Base-by-base conservation (phyloP, 2,329 filamentous ascomycete genomes). In the Phialophora expanda region DNA sequence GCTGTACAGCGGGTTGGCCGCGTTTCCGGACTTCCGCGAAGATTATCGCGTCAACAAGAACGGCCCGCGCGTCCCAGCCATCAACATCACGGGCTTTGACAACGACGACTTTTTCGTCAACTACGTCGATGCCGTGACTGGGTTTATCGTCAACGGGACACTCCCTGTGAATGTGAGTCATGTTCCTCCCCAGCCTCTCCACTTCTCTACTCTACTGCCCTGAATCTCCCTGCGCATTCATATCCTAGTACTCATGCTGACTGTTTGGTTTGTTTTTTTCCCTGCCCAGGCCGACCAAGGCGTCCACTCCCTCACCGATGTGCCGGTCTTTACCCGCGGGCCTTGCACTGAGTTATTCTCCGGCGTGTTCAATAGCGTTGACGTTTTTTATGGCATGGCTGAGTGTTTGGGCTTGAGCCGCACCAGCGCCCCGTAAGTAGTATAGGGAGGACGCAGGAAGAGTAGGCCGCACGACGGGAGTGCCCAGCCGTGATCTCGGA, bases 301-400 rank as follows among this genome's bases (percentile, higher is more conserved):
- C 57, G 90, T 92, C 20, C 90, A 93, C 80, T 90, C 87, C 26
- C 80, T 93, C 68, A 93, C 90, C 0, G 90, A 93, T 72, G 90
- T 93, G 34, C 88, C 90, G 1, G 89, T 95, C 22, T 94, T 90
- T 73, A 89, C 90, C 1, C 85, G 86, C 81, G 91, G 91, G 0
- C 91, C 91, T 5, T 94, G 91, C 79, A 89, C 92, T 76, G 88
- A 91, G 73, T 79, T 85, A 14, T 95, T 95, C 75, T 86, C 88
- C 4, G 77, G 77, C 48, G 76, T 78, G 4, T 78, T 76, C 63
- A 78, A 75, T 66, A 78, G 77, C 66, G 76, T 78, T 11, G 76
- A 78, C 41, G 63, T 78, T 56, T 75, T 73, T 68, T 75, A 76
- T 65, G 68, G 73, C 46, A 76, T 78, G 38, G 71, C 74, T 11